Conservation (phyloP, 2,329 filamentous ascomycete genomes). For the Trichophaea hybrida region DNA sequence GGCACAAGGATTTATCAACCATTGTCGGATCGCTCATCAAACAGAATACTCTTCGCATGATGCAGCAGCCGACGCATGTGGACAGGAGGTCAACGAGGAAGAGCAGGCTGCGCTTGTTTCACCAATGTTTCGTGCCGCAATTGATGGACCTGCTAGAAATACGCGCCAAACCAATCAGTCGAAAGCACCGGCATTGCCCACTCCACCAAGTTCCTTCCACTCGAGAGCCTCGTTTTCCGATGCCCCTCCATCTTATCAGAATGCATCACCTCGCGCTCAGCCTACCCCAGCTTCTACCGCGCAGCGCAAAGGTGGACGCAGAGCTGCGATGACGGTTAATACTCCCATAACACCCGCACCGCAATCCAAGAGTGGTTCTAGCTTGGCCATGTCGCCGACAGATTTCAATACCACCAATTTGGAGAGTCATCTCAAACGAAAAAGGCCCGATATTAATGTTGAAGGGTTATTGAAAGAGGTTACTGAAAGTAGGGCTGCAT, state of each 20-base stretch:
- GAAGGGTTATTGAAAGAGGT: slow-evolving; percentile 25
- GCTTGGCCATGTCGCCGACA: slow-evolving; percentile 14
- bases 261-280: not conserved
- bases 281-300: not conserved
- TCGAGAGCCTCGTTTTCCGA: not conserved
- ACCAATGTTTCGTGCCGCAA: slow-evolving; percentile 10
- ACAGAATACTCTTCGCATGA: slow-evolving; percentile 93
- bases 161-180: slow-evolving; percentile 15
- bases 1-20: slow-evolving; percentile 98
- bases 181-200: not conserved
- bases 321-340: not conserved
- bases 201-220: not conserved
- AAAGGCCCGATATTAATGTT: slow-evolving; percentile 24
- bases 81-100: slow-evolving; percentile 54
- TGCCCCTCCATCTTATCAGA: not conserved
- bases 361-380: not conserved
- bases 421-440: slow-evolving; percentile 24
- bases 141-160: slow-evolving; percentile 20
- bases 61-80: slow-evolving; percentile 76
- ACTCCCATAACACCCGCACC: not conserved
- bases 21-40: slow-evolving; percentile 90
- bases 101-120: slow-evolving; percentile 18
- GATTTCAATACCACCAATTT: slow-evolving; percentile 25
- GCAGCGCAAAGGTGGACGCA: not conserved
- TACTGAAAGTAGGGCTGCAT: slow-evolving; percentile 12